These are phyloP conservation scores for Dimocarpus longan DNA, from an alignment of 345 rosid genomes.

Conservation along the genomic window DNA sequence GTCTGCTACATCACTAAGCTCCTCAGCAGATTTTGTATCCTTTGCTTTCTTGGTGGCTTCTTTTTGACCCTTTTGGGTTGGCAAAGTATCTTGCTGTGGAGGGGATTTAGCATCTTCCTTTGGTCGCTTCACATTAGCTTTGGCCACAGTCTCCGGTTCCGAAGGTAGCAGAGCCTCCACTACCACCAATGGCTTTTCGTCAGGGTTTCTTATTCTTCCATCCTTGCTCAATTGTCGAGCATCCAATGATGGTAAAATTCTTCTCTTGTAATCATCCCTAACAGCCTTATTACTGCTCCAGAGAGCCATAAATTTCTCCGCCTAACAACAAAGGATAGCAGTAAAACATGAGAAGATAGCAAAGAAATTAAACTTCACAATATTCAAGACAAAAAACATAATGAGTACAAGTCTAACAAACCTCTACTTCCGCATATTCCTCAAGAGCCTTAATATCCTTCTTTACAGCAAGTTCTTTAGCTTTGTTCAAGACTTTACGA, in stretches of 20 bases:
- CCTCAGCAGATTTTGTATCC: slow-evolving; percentile 39
- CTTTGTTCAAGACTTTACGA: slow-evolving; percentile 53
- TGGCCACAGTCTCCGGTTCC: slow-evolving; percentile 43
- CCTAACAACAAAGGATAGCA: slow-evolving; percentile 39
- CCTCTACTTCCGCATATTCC: slow-evolving; percentile 55
- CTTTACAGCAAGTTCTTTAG: slow-evolving; percentile 61
- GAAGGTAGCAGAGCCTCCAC: slow-evolving; percentile 39
- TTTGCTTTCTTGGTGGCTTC: slow-evolving; percentile 43
- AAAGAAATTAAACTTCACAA: not conserved
- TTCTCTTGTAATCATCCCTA: slow-evolving; percentile 86
- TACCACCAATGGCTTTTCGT: slow-evolving; percentile 58
- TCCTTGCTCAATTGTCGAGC: slow-evolving; percentile 63
- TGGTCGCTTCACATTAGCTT: slow-evolving; percentile 52
- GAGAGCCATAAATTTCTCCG: slow-evolving; percentile 72
- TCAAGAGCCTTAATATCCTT: slow-evolving; percentile 60
- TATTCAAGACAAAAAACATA: slow-evolving; percentile 5
- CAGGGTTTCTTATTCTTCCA: slow-evolving; percentile 63
- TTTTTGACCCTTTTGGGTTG: slow-evolving; percentile 42
- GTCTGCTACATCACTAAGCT: slow-evolving; percentile 38
- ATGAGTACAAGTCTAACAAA: slow-evolving; percentile 26
- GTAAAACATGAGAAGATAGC: slow-evolving; percentile 24
- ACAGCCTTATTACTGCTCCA: slow-evolving; percentile 71
- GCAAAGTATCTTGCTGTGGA: slow-evolving; percentile 42
- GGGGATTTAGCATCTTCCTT: slow-evolving; percentile 65
- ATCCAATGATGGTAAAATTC: slow-evolving; percentile 66